phyloP scores from a whole-genome alignment of 345 rosid genomes.

The Brassica carinata region DNA sequence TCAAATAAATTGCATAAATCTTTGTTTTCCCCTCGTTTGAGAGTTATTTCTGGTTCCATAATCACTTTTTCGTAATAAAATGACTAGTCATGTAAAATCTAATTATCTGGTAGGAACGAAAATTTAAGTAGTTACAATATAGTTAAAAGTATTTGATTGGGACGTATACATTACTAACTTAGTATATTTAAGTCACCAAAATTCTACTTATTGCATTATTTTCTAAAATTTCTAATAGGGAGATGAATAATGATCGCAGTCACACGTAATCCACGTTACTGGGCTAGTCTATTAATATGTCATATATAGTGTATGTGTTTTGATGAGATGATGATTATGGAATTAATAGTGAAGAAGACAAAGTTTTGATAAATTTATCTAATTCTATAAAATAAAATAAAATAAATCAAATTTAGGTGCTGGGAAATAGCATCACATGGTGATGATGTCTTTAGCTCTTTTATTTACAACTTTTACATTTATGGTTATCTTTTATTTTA shows the following conservation, averaged over 20 bases:
- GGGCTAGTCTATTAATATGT: background rate
- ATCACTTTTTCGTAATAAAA: background rate
- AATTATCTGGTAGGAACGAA: background rate
- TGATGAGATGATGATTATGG: conserved; percentile 28
- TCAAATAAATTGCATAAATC: background rate
- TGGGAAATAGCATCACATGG: conserved; percentile 40
- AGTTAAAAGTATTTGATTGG: background rate
- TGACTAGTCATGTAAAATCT: background rate
- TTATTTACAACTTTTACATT: conserved; percentile 6
- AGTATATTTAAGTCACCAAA: background rate
- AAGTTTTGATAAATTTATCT: background rate
- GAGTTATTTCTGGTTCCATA: background rate
- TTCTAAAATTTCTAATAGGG: no score
- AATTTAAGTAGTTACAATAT: background rate
- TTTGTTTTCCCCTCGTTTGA: background rate
- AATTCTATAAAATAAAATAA: background rate
- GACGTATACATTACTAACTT: background rate
- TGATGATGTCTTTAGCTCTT: conserved; percentile 27
- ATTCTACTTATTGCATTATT: background rate
- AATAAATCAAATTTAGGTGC: conserved; percentile 12
- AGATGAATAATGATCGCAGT: no score
- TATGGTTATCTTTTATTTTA: background rate
- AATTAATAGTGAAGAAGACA: conserved; percentile 30
- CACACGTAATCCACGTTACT: no score
- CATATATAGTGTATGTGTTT: conserved; percentile 9